phyloP scores from a whole-genome alignment of 345 rosid genomes.

The Moricandia moricandioides region DNA sequence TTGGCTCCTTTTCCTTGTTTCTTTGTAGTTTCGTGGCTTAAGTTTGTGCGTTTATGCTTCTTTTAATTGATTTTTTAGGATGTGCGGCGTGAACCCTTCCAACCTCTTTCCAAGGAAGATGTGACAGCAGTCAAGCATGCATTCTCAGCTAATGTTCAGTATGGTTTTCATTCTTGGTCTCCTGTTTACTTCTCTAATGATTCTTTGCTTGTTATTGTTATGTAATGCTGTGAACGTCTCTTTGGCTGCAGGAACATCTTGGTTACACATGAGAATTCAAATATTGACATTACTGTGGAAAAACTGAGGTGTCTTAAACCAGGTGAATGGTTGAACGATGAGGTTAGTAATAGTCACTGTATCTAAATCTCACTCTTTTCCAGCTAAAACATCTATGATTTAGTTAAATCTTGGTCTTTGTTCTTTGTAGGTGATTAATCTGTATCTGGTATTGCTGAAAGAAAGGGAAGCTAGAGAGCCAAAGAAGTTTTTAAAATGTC shows the following conservation, averaged over 20 bases:
- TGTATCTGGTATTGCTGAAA: conserved; percentile 83
- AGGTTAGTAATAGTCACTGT: conserved; percentile 49
- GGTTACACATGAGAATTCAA: conserved; percentile 57
- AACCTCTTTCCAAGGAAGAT: conserved; percentile 23
- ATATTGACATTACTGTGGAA: conserved; percentile 72
- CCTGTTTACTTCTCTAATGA: background rate
- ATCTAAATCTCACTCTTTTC: background rate
- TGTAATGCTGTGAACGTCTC: conserved; percentile 17
- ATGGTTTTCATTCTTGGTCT: conserved; percentile 22
- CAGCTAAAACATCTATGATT: background rate
- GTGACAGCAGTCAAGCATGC: conserved; percentile 26
- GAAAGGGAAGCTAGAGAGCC: conserved; percentile 95
- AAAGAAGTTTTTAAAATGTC: conserved; percentile 79
- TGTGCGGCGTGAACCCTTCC: conserved; percentile 16
- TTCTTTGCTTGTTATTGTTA: conserved; percentile 1
- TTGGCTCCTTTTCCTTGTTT: background rate
- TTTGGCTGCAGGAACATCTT: conserved; percentile 47
- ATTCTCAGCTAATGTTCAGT: conserved; percentile 47
- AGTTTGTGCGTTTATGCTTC: conserved; percentile 12
- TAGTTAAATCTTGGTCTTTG: conserved; percentile 17
- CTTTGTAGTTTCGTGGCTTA: background rate
- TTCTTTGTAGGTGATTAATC: conserved; percentile 70
- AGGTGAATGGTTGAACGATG: conserved; percentile 88
- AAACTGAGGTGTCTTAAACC: conserved; percentile 72
- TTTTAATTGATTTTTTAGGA: conserved; percentile 15